These are phyloP conservation scores for Meyerozyma elateridarum DNA, from an alignment of 1,139 yeast species.

Conservation along the genomic window DNA sequence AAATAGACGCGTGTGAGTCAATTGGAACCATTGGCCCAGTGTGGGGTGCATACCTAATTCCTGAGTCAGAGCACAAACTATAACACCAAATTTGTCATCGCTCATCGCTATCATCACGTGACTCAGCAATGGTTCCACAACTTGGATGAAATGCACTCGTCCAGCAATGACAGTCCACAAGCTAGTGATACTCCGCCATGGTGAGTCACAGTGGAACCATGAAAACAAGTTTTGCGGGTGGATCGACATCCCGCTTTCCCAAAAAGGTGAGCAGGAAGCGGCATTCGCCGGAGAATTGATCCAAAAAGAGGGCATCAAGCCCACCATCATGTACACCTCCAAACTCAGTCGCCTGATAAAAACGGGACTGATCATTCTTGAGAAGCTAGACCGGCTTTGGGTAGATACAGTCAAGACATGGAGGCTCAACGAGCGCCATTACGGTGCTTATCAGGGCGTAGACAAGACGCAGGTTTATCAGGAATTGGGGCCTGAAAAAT, in stretches of 20 bases:
- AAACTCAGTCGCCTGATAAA: slow-evolving; percentile 61
- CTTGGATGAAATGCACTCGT: too few species aligned
- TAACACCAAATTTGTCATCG: too few species aligned
- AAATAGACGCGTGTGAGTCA: too few species aligned
- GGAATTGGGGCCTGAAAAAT: slow-evolving; percentile 54
- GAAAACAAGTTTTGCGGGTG: slow-evolving; percentile 75
- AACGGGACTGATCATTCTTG: slow-evolving; percentile 58
- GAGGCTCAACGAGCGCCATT: slow-evolving; percentile 77
- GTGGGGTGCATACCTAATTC: too few species aligned
- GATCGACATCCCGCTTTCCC: slow-evolving; percentile 68
- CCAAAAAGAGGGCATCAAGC: slow-evolving; percentile 28
- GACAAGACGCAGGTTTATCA: slow-evolving; percentile 50
- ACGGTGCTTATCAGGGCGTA: slow-evolving; percentile 72
- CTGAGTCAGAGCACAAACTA: too few species aligned
- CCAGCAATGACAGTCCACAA: too few species aligned
- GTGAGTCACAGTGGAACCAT: slow-evolving; percentile 71
- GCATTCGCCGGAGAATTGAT: slow-evolving; percentile 53
- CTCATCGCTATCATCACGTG: too few species aligned
- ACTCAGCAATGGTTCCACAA: too few species aligned
- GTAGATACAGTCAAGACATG: slow-evolving; percentile 52
- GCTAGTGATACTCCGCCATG: slow-evolving; percentile 62
- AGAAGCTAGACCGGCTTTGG: slow-evolving; percentile 40
- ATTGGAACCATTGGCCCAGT: too few species aligned
- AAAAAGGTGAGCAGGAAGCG: slow-evolving; percentile 62
- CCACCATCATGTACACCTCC: slow-evolving; percentile 61